Conservation (phyloP, 768 basidiomycete genomes). For the Boletus edulis region DNA sequence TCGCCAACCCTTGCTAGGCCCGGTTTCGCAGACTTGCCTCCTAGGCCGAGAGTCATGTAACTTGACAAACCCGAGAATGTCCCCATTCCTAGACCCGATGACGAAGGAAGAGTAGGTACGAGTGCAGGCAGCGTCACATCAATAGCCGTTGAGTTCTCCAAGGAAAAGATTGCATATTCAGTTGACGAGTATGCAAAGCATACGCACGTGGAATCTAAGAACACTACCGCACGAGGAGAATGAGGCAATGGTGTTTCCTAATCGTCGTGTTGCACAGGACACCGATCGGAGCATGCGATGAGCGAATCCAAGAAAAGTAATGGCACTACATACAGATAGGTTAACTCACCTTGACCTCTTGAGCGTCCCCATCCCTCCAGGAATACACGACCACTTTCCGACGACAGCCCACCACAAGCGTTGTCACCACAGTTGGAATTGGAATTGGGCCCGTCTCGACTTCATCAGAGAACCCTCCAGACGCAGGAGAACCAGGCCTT, state of each 20-base stretch:
- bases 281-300: background rate
- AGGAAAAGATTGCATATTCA: constrained; percentile 61
- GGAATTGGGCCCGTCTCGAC: constrained; percentile 32
- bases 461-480: constrained; percentile 10
- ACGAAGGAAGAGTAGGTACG: constrained; percentile 33
- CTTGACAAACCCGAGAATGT: constrained; percentile 73
- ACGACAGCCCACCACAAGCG: constrained; percentile 81
- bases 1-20: constrained; percentile 53
- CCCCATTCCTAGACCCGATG: constrained; percentile 48
- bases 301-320: background rate
- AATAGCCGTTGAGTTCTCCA: constrained; percentile 53
- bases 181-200: constrained; percentile 82
- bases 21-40: constrained; percentile 65
- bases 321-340: background rate
- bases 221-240: constrained; percentile 82
- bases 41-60: constrained; percentile 83
- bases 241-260: constrained; percentile 86
- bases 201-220: constrained; percentile 57
- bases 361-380: constrained; percentile 83
- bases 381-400: constrained; percentile 81
- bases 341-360: constrained; percentile 59
- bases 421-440: constrained; percentile 69
- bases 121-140: constrained; percentile 50
- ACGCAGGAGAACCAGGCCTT: constrained; percentile 7
- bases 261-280: background rate